Evolutionary conservation across 1,284 basidiomycete species (phyloP), one percentile per base, ranked within the genome.

Genomic region (Papiliotrema nemorosa): DNA sequence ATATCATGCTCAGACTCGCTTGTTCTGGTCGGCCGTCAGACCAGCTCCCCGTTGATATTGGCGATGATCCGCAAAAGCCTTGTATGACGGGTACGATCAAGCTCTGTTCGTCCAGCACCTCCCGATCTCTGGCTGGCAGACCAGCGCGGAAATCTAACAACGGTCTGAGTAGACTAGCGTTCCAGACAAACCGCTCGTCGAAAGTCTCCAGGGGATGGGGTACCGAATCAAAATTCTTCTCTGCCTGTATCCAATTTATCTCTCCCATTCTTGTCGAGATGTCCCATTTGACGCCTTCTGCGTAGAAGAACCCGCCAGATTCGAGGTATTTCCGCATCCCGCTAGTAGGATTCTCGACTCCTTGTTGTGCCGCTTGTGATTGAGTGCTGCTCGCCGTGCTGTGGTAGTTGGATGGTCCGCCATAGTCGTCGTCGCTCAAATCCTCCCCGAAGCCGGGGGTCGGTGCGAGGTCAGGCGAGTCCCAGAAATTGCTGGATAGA

Each of bases 251-350:
- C 74, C 44, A 90, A 67, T 72, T 66, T 6, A 89, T 81, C 26
- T 82, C 79, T 21, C 84, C 78, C 29, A 96, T 77, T 22, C 90
- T 78, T 0, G 87, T 86, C 4, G 90, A 91, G 24, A 98, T 79
- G 73, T 98, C 93, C 86, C 92, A 97, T 13, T 81, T 79, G 4
- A 86, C 81, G 55, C 84, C 82, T 20, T 84, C 68, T 4, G 94
- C 86, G 68, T 90, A 96, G 76, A 97, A 99, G 77, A 99, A 99
- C 1, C 87, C 85, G 3, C 92, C 92, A 21, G 86, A 87, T 44
- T 88, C 87, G 6, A 99, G 76, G 44, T 97, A 92, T 73, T 96
- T 97, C 44, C 84, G 87, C 61, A 98, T 81, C 0, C 90, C 87
- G 45, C 83, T 74, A 69, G 91, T 96, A 3, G 96, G 94, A 67